phyloP scores from a whole-genome alignment of 371 early-diverging fungal genomes.

The Mucor mucedo region DNA sequence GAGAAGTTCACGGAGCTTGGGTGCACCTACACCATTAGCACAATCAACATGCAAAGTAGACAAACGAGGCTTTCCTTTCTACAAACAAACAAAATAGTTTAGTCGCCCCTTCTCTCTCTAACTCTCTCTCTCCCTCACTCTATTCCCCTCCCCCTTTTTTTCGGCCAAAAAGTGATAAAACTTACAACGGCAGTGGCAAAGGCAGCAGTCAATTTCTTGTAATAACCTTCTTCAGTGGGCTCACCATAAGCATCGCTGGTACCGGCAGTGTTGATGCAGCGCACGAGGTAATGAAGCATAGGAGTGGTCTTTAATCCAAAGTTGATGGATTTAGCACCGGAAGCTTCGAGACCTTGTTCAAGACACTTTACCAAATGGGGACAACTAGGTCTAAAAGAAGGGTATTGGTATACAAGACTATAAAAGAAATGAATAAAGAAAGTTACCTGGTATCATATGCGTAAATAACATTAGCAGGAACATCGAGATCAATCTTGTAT shows the following conservation, averaged over 20 bases:
- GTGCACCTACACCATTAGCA: constrained; percentile 98
- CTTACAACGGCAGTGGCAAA: constrained; percentile 83
- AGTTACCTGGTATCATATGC: constrained; percentile 92
- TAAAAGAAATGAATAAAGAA: background rate
- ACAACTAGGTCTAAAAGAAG: constrained; percentile 79
- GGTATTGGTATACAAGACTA: background rate
- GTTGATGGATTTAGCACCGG: constrained; percentile 75
- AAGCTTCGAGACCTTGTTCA: constrained; percentile 77
- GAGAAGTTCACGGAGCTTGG: constrained; percentile 80
- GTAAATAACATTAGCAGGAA: constrained; percentile 75
- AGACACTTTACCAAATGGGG: constrained; percentile 80
- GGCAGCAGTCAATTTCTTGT: constrained; percentile 84
- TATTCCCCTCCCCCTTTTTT: constrained; percentile 17
- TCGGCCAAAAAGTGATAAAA: constrained; percentile 4
- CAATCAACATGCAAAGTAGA: constrained; percentile 86
- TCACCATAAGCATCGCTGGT: constrained; percentile 89
- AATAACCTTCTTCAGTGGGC: constrained; percentile 92
- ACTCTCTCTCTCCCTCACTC: background rate
- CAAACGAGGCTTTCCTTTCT: constrained; percentile 71
- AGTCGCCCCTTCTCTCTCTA: constrained; percentile 36
- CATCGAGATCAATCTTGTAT: constrained; percentile 75
- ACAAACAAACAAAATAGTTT: constrained; percentile 39
- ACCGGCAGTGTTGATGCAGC: constrained; percentile 84
- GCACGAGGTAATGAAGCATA: constrained; percentile 95
- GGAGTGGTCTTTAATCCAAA: constrained; percentile 97